Evolutionary conservation across 2,329 filamentous ascomycete species (phyloP), one percentile per base, ranked within the genome.

Genomic region (Thermoascus crustaceus): DNA sequence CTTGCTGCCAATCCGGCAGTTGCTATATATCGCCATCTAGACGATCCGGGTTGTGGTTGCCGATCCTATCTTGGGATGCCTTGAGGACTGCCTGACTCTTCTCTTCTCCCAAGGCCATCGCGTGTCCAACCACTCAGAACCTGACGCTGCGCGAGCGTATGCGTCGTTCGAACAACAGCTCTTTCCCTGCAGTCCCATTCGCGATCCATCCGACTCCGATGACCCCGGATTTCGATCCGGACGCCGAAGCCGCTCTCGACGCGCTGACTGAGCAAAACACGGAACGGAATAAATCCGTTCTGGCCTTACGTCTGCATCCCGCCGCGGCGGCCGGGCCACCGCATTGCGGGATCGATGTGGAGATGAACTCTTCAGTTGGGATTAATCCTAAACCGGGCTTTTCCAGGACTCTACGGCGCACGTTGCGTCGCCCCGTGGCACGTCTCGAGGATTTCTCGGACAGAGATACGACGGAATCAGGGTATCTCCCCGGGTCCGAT

Each of bases 1-100:
- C 27, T 29, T 46, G 47, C 46, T 46, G 48, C 47, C 41, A 40
- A 38, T 42, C 37, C 39, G 39, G 20, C 39, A 38, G 40, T 24
- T 37, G 37, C 39, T 34, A 32, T 39, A 47, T 48, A 42, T 47
- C 44, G 47, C 43, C 38, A 40, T 41, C 41, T 25, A 45, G 38
- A 30, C 39, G 37, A 48, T 42, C 39, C 42, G 43, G 38, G 33
- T 34, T 32, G 21, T 33, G 9, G 33, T 34, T 13, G 22, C n/a
- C 30, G 16, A 23, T 32, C 24, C 34, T 26, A 23, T 10, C 39
- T 39, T 33, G 34, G 40, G 16, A 29, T 17, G 26, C n/a, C n/a
- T n/a, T n/a, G 14, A 13, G 13, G 17, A 29, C 26, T 7, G n/a
- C 26, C 26, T 29, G 26, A 29, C 26, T 16, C 13, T 29, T 17